Evolutionary conservation across 345 rosid genomes (phyloP), one percentile per base, ranked within the genome.

Genomic region (Camelina neglecta): DNA sequence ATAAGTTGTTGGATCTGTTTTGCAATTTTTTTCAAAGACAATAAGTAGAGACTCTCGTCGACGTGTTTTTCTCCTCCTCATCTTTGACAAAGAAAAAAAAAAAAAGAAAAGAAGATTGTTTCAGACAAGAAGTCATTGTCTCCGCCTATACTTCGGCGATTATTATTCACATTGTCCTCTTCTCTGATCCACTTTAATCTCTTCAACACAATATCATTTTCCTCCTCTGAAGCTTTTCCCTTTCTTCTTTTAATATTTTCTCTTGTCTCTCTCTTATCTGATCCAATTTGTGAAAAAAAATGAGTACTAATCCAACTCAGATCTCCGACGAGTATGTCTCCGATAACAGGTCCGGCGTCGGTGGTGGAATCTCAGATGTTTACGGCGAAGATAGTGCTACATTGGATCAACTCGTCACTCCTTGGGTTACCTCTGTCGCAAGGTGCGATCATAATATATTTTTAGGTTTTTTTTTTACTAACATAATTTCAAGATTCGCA

Each of bases 401-500:
- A 16, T 4, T 78, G 73, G 77, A 78, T 66, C 81, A 78, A 58
- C 74, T 78, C 58, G 81, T 78, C 69, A 78, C 81, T 36, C 81
- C 81, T 49, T 78, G 81, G 81, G 77, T 60, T 41, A 41, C 81
- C 16, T 78, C 81, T 44, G 74, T 78, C 49, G 81, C 81, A 1
- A 78, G 77, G 77, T 76, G 1, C 31, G 16, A 62, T 9, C 51
- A 44, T 3, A 6, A 18, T 8, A 0, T 45, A 10, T 10, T 10
- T 39, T 39, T 39, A 39, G 44, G 12, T 11, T 9, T 39, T 41
- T 38, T 3, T 33, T 8, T 31, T 67, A 4, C 4, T 29, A 29
- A 29, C 4, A 29, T 29, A 29, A 3, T 29, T 38, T 41, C 50
- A 12, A 33, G 24, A 23, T 41, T 41, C 33, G 77, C 56, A 0